These are phyloP conservation scores for Vigna unguiculata DNA, from an alignment of 306 rosid species.

Conservation along the genomic window DNA sequence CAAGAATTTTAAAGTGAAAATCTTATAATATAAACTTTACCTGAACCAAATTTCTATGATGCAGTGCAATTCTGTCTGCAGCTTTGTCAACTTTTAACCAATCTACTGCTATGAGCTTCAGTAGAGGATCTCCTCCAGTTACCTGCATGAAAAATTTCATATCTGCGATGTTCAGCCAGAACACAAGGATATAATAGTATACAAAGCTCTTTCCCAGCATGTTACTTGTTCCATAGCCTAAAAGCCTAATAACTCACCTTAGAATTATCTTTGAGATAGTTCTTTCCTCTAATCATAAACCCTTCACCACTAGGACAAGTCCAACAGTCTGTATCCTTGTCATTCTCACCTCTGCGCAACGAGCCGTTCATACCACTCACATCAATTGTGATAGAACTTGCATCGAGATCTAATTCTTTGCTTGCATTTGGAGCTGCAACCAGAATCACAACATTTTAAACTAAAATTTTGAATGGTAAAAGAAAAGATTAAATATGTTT, in stretches of 20 bases:
- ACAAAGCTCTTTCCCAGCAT: neutral
- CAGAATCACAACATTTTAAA: constrained; percentile 40
- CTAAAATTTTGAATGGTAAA: neutral
- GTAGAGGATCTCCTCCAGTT: constrained; percentile 91
- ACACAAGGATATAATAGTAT: neutral
- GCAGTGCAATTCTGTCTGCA: constrained; percentile 72
- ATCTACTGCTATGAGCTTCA: constrained; percentile 83
- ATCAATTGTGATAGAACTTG: constrained; percentile 57
- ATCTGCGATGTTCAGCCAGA: constrained; percentile 22
- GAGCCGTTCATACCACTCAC: constrained; percentile 60
- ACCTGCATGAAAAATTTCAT: constrained; percentile 54
- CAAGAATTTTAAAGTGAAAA: constrained; percentile 21
- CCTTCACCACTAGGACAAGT: constrained; percentile 73
- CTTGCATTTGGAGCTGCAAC: constrained; percentile 59
- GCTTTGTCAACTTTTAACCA: constrained; percentile 79
- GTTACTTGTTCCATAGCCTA: neutral
- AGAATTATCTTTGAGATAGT: constrained; percentile 79
- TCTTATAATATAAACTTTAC: constrained; percentile 50
- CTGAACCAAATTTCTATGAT: constrained; percentile 77
- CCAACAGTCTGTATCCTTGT: constrained; percentile 83
- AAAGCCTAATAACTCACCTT: constrained; percentile 61
- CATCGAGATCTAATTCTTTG: constrained; percentile 65
- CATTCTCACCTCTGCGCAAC: constrained; percentile 62
- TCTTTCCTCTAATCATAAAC: constrained; percentile 95
- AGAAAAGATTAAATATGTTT: no score